These are phyloP conservation scores for Plasmodium knowlesi DNA, from an alignment of 169 alveolate species.

Conservation along the genomic window DNA sequence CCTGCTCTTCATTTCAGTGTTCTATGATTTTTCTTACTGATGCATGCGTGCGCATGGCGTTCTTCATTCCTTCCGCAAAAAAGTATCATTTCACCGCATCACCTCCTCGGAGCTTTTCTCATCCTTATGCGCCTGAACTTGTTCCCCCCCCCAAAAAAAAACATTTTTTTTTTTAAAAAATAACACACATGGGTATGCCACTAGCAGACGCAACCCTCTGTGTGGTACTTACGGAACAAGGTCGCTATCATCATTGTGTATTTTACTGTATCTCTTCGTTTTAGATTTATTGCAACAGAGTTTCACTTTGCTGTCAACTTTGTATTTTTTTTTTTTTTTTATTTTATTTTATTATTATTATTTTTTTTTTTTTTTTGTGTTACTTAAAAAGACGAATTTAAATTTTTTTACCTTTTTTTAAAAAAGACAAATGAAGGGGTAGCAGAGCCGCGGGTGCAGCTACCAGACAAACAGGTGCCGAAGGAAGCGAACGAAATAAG, in stretches of 20 bases:
- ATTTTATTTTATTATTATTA: neutral
- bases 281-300: neutral
- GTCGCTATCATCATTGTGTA: neutral
- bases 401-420: neutral
- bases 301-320: neutral
- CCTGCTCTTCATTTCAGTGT: conserved; percentile 11
- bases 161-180: neutral
- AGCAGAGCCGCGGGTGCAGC: neutral
- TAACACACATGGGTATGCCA: neutral
- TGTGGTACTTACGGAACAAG: neutral
- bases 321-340: neutral
- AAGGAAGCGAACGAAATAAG: neutral
- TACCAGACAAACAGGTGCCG: neutral
- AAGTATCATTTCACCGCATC: neutral
- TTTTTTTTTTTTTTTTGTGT: neutral
- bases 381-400: neutral
- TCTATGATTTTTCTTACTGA: conserved; percentile 38
- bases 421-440: neutral
- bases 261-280: neutral
- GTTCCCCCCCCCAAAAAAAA: neutral
- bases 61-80: neutral
- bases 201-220: neutral
- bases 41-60: neutral
- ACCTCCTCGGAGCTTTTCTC: neutral
- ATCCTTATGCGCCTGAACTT: neutral